Base-by-base conservation (phyloP, 148 eudicot species). In the Amaranthus cruentus region DNA sequence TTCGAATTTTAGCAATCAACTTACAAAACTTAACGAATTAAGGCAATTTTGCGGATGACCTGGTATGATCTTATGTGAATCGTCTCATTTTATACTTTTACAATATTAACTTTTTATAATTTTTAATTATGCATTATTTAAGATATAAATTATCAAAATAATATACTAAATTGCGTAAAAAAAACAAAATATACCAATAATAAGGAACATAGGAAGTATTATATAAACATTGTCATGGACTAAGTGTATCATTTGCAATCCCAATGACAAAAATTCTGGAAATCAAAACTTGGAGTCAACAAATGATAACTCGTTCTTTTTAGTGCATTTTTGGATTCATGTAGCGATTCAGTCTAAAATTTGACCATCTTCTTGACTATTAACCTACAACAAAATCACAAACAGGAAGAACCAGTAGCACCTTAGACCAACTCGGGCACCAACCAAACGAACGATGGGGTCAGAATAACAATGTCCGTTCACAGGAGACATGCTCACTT, bases 401-500 rank as follows among this genome's bases (percentile, higher is more conserved):
- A 51, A 72, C 75, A 21, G 50, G 50, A 46, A 60, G 55, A 59
- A 12, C 55, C 66, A 48, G 21, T 28, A 2, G 75, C 75, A 18
- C 68, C 67, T 28, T 7, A 51, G 28, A 21, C n/a, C 14, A 50
- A 61, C 67, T 72, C 67, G 57, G 13, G 12, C n/a, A 3, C 62
- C 15, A 66, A 8, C 11, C 11, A 13, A 64, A 64, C 12, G 53
- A 66, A 54, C 13, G 15, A 6, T 21, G 55, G 0, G 55, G 66
- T 48, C 52, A 13, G 11, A n/a, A 47, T 3, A 66, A 47, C 56
- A 4, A 38, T 47, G 43, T 6, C 54, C 14, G 5, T 54, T 48
- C 12, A 57, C 9, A 9, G 6, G 5, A 4, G 11, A 38, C 3
- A 28, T 70, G 60, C 21, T 76, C 86, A 90, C 70, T 88, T 91